Conservation (phyloP, 306 rosid species). For the Astragalus glycyphyllos region DNA sequence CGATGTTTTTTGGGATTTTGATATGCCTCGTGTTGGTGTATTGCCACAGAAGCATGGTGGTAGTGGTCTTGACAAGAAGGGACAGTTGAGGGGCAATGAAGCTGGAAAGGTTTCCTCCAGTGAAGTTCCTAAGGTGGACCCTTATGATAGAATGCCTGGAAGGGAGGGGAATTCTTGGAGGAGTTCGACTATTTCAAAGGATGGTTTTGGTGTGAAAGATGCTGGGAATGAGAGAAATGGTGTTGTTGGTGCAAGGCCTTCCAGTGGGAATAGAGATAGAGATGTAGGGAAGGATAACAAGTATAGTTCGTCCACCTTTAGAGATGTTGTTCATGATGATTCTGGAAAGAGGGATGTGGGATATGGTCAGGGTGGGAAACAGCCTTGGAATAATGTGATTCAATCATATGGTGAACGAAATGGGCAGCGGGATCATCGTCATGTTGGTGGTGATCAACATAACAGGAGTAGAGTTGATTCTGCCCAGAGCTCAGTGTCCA, state of each 20-base stretch:
- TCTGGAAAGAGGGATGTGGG: slow-evolving; percentile 66
- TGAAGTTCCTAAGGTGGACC: slow-evolving; percentile 71
- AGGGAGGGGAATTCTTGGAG: slow-evolving; percentile 77
- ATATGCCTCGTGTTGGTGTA: slow-evolving; percentile 74
- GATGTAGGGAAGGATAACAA: slow-evolving; percentile 62
- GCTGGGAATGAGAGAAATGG: slow-evolving; percentile 60
- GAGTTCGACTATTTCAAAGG: slow-evolving; percentile 57
- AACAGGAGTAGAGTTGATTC: slow-evolving; percentile 63
- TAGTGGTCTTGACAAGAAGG: slow-evolving; percentile 65
- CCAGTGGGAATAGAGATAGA: slow-evolving; percentile 55
- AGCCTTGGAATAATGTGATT: slow-evolving; percentile 60
- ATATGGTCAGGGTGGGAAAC: slow-evolving; percentile 70
- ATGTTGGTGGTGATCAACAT: slow-evolving; percentile 59
- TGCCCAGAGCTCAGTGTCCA: slow-evolving; percentile 53
- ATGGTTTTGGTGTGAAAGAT: slow-evolving; percentile 54
- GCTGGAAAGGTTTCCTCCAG: slow-evolving; percentile 71
- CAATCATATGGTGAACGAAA: slow-evolving; percentile 58
- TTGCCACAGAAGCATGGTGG: slow-evolving; percentile 65
- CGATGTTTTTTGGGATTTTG: slow-evolving; percentile 85
- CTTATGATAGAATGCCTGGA: slow-evolving; percentile 57
- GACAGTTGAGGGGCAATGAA: slow-evolving; percentile 71
- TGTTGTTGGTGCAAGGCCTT: slow-evolving; percentile 53
- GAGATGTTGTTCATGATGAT: slow-evolving; percentile 61
- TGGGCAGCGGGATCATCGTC: slow-evolving; percentile 46
- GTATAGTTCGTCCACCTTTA: slow-evolving; percentile 49